Base-by-base conservation (phyloP, 768 basidiomycete species). In the Tylopilus plumbeoviolaceoides region DNA sequence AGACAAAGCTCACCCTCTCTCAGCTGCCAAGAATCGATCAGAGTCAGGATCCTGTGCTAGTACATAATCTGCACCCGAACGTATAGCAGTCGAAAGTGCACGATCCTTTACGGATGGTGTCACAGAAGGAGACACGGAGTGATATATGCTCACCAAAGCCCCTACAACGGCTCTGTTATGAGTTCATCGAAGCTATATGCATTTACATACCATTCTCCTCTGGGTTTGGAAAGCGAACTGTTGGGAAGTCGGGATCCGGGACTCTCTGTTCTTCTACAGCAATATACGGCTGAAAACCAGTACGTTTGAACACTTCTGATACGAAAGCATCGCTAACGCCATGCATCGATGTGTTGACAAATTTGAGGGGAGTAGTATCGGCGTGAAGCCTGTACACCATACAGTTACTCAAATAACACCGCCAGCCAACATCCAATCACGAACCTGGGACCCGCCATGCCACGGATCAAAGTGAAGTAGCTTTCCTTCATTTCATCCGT, bases 331-430 rank as follows among this genome's bases (percentile, higher is more conserved):
- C 78, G 58, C 90, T 84, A 48, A 95, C 92, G 0, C 92, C 92
- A 60, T 95, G 92, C 87, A 95, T 85, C 0, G 91, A 87, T 0
- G 93, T 95, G 63, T 91, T 91, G 18, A 91, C 87, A 59, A 94
- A 90, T 59, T 75, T 80, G 55, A 85, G 52, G 5, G 70, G 27
- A 18, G 52, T 23, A 30, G 12, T 25, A 18, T 28, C 40, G 11
- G 45, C 44, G 17, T n/a, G 38, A 44, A 57, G 44, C 48, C 66
- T 67, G 38, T 18, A 12, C n/a, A 12, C 5, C 14, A n/a, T 41
- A n/a, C 40, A 43, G 50, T 35, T 18, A 55, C 39, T 30, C 17
- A 10, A 55, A 42, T 9, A 28, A 9, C 33, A 33, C 11, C 12
- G 30, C 10, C 30, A 30, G 5, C 8, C 30, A 36, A 21, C 8